Evolutionary conservation across 1,284 basidiomycete genomes (phyloP).

Genomic region (Ceratobasidium sp.): DNA sequence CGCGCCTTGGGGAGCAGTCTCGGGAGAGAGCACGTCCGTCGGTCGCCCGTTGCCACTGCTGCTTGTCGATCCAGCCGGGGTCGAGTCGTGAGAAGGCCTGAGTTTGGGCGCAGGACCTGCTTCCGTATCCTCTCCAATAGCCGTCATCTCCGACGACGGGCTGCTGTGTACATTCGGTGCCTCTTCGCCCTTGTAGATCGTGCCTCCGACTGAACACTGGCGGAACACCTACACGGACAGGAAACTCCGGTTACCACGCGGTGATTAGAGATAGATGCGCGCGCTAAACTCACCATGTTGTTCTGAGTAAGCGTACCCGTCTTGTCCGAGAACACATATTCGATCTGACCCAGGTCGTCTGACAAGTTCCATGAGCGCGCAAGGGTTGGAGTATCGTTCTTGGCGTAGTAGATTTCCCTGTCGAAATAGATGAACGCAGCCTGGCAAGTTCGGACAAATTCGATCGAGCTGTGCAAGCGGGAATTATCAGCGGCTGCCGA

Average conservation of each 20-base stretch:
- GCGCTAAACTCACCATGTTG: conserved; percentile 45
- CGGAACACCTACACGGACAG: conserved; percentile 66
- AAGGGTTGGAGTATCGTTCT: conserved; percentile 75
- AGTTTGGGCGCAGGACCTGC: conserved; percentile 23
- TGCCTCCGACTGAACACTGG: conserved; percentile 89
- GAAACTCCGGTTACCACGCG: conserved; percentile 66
- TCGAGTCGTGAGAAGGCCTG: conserved; percentile 25
- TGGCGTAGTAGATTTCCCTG: conserved; percentile 84
- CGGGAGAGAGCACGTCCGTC: neutral
- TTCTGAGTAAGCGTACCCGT: conserved; percentile 94
- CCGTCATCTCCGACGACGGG: conserved; percentile 20
- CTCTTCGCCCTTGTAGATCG: conserved; percentile 74
- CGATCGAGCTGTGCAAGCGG: conserved; percentile 66
- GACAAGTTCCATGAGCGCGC: conserved; percentile 96
- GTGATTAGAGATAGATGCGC: neutral
- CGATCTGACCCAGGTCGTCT: conserved; percentile 94
- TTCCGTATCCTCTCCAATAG: conserved; percentile 11
- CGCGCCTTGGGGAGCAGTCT: conserved; percentile 42
- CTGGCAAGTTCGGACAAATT: conserved; percentile 86
- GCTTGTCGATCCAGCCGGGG: conserved; percentile 20
- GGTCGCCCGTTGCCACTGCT: neutral
- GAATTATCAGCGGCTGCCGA: conserved; percentile 53
- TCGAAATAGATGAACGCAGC: conserved; percentile 94
- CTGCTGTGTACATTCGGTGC: conserved; percentile 46
- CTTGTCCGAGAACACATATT: conserved; percentile 97